Conservation (phyloP, 768 basidiomycete species). For the Kwoniella europaea region DNA sequence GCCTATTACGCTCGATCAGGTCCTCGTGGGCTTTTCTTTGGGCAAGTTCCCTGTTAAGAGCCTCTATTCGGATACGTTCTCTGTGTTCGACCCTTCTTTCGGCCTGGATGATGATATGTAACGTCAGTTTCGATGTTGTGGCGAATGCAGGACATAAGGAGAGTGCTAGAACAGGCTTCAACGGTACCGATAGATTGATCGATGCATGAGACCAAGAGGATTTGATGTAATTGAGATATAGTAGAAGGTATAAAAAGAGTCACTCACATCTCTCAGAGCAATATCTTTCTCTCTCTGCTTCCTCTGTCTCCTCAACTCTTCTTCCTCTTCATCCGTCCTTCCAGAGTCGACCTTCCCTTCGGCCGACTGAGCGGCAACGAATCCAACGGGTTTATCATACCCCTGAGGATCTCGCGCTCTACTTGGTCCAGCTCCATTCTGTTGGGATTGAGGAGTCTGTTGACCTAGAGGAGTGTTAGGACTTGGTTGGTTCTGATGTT, state of each 20-base stretch:
- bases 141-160: too few species aligned
- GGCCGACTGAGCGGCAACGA: constrained; percentile 66
- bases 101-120: constrained; percentile 63
- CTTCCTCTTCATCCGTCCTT: constrained; percentile 87
- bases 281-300: constrained; percentile 78
- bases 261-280: constrained; percentile 80
- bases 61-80: constrained; percentile 76
- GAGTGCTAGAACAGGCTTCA: too few species aligned
- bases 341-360: constrained; percentile 60
- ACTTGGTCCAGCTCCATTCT: constrained; percentile 31
- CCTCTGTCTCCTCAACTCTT: constrained; percentile 76
- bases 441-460: constrained; percentile 18
- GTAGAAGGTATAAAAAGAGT: neutral
- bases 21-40: constrained; percentile 44
- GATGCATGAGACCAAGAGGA: too few species aligned
- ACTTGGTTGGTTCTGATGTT: constrained; percentile 58
- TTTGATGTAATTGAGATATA: neutral
- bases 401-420: constrained; percentile 70
- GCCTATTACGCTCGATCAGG: constrained; percentile 39
- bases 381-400: constrained; percentile 78
- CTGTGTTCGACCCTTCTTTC: constrained; percentile 92
- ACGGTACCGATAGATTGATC: too few species aligned
- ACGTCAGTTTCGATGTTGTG: neutral
- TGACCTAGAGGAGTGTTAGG: constrained; percentile 6
- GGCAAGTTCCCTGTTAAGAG: constrained; percentile 55